A percentile compares a stretch with the other conserved stretches of the same genome.
Conservation (phyloP, 2,329 filamentous ascomycete genomes). For the Xylaria sp. region DNA sequence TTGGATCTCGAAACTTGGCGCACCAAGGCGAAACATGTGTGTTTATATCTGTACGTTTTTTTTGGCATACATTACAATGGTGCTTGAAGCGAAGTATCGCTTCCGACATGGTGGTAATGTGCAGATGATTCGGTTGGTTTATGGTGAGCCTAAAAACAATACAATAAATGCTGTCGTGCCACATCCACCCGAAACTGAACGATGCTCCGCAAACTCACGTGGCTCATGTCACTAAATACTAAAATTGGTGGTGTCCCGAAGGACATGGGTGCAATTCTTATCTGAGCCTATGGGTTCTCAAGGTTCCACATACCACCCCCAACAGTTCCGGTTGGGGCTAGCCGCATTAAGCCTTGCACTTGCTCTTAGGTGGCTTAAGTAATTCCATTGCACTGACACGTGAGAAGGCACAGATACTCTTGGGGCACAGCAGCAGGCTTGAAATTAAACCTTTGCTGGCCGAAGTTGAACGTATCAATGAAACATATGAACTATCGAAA, state of each 20-base stretch:
- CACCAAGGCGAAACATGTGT: not conserved
- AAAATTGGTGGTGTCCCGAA: no score
- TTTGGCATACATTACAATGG: not conserved
- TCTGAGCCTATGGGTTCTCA: no score
- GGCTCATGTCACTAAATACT: not conserved
- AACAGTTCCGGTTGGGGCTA: slow-evolving; percentile 2
- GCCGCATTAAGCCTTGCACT: not conserved
- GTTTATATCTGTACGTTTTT: slow-evolving; percentile 11
- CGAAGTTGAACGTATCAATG: not conserved
- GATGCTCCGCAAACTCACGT: slow-evolving; percentile 2
- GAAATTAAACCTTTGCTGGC: not conserved
- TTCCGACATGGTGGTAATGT: slow-evolving; percentile 1
- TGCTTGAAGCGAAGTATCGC: slow-evolving; percentile 7
- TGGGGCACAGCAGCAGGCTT: not conserved
- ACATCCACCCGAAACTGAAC: not conserved
- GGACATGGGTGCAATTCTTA: no score
- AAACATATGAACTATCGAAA: not conserved
- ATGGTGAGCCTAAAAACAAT: slow-evolving; percentile 3
- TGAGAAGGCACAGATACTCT: slow-evolving; percentile 7
- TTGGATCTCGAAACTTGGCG: not conserved
- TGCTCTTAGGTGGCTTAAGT: no score
- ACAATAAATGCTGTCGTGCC: not conserved
- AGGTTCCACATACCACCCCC: no score
- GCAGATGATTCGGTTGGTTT: not conserved
- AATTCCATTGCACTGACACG: slow-evolving; percentile 1